Evolutionary conservation across 768 basidiomycete species (phyloP).

Genomic region (Pisolithus marmoratus): DNA sequence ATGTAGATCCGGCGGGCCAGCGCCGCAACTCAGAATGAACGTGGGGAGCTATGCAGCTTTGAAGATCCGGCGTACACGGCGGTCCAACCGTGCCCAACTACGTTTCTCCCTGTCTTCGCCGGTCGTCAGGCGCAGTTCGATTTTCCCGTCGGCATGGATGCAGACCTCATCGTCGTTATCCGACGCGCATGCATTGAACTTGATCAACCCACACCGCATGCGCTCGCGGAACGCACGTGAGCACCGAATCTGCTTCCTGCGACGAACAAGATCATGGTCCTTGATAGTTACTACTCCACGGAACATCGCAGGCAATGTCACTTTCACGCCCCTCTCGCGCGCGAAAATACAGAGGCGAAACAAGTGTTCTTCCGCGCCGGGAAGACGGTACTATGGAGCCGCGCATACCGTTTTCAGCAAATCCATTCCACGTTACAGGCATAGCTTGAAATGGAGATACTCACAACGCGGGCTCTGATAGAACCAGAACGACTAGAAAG

Average conservation of each 20-base stretch:
- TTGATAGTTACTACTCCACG: constrained; percentile 24
- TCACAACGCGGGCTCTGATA: constrained; percentile 20
- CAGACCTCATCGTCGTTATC: constrained; percentile 26
- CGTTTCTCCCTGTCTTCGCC: constrained; percentile 7
- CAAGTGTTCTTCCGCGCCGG: constrained; percentile 21
- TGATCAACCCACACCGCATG: constrained; percentile 18
- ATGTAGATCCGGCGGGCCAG: constrained; percentile 12
- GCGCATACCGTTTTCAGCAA: constrained; percentile 1
- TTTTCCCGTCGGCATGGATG: constrained; percentile 24
- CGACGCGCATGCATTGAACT: constrained; percentile 9
- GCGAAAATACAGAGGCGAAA: constrained; percentile 27
- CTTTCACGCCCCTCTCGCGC: constrained; percentile 23
- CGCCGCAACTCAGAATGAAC: constrained; percentile 2
- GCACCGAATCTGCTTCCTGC: constrained; percentile 12
- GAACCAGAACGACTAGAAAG: constrained; percentile 24
- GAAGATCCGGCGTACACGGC: constrained; percentile 26
- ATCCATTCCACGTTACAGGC: neutral
- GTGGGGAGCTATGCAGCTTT: constrained; percentile 4
- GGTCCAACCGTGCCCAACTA: constrained; percentile 19
- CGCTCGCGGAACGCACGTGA: constrained; percentile 21
- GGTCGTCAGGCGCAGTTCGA: constrained; percentile 15
- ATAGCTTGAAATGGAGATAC: constrained; percentile 5
- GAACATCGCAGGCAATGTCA: constrained; percentile 22
- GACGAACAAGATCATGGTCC: constrained; percentile 7
- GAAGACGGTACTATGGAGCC: constrained; percentile 17